Percentiles rank a stretch among this genome's conserved stretches.
These are phyloP conservation scores for Neovahlkampfia damariscottae DNA, from an alignment of 78 protist genomes.

Conservation along the genomic window DNA sequence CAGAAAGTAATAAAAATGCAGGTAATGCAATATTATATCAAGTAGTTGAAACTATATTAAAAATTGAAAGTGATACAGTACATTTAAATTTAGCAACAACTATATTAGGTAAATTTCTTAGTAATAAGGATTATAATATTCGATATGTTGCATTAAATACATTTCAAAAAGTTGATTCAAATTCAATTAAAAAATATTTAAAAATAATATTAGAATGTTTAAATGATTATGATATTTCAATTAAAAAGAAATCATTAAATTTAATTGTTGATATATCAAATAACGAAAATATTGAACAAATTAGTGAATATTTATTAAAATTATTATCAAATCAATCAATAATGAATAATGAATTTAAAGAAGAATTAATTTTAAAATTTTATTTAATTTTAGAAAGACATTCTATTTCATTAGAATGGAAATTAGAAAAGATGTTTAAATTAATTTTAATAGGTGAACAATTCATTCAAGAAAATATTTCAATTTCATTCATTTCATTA, in stretches of 20 bases:
- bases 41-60: constrained; percentile 85
- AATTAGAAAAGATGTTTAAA: constrained; percentile 74
- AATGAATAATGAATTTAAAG: constrained; percentile 62
- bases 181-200: constrained; percentile 92
- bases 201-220: constrained; percentile 91
- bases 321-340: constrained; percentile 27
- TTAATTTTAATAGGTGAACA: constrained; percentile 49
- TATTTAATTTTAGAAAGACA: constrained; percentile 60
- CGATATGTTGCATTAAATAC: constrained; percentile 77
- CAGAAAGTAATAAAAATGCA: constrained; percentile 73
- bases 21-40: constrained; percentile 94
- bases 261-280: constrained; percentile 83
- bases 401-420: constrained; percentile 87
- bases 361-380: constrained; percentile 48
- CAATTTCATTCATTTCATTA: neutral
- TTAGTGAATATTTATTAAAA: constrained; percentile 24
- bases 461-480: neutral
- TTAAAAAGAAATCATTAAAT: constrained; percentile 91
- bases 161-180: constrained; percentile 52
- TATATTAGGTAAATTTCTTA: constrained; percentile 87
- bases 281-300: constrained; percentile 8
- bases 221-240: constrained; percentile 88
- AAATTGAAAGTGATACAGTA: constrained; percentile 31
- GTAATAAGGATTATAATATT: constrained; percentile 82
- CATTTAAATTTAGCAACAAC: constrained; percentile 76